Percentiles rank a stretch among this genome's conserved stretches.
Conservation (phyloP, 2,329 filamentous ascomycete species). For the Aspergillus clavatus region DNA sequence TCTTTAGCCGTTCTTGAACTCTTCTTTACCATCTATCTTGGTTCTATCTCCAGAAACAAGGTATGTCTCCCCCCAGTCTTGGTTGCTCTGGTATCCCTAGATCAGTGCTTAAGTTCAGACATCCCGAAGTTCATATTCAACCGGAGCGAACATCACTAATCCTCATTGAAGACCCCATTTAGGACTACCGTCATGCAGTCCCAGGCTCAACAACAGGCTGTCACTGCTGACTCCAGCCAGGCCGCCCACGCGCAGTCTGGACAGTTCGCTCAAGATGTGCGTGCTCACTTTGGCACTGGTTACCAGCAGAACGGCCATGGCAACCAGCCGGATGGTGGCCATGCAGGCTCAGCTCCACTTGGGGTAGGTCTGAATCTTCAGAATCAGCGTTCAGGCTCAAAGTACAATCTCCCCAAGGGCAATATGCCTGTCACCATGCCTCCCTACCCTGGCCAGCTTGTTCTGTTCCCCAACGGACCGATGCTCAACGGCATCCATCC, state of each 20-base stretch:
- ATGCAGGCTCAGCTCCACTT: slow-evolving; percentile 18
- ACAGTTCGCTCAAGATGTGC: slow-evolving; percentile 24
- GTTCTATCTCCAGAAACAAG: neutral
- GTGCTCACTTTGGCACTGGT: slow-evolving; percentile 18
- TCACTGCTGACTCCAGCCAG: slow-evolving; percentile 21
- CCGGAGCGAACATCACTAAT: neutral
- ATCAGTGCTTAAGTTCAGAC: no score
- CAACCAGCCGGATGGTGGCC: slow-evolving; percentile 17
- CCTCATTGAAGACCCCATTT: slow-evolving; percentile 4
- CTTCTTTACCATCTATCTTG: neutral
- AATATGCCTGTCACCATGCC: slow-evolving; percentile 22
- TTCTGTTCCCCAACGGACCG: slow-evolving; percentile 30
- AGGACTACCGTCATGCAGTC: slow-evolving; percentile 19
- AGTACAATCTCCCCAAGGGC: slow-evolving; percentile 25
- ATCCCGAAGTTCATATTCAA: neutral
- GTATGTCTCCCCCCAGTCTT: neutral
- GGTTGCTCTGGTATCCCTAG: no score
- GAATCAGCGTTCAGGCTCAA: slow-evolving; percentile 23
- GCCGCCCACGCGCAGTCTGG: slow-evolving; percentile 19
- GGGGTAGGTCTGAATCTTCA: slow-evolving; percentile 26
- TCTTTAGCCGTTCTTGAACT: neutral
- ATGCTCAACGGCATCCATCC: slow-evolving; percentile 30
- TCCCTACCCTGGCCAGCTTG: slow-evolving; percentile 25
- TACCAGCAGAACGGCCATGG: slow-evolving; percentile 18
- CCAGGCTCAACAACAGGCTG: slow-evolving; percentile 21